Base-by-base conservation (phyloP, 768 basidiomycete genomes). In the Naganishia randhawae region DNA sequence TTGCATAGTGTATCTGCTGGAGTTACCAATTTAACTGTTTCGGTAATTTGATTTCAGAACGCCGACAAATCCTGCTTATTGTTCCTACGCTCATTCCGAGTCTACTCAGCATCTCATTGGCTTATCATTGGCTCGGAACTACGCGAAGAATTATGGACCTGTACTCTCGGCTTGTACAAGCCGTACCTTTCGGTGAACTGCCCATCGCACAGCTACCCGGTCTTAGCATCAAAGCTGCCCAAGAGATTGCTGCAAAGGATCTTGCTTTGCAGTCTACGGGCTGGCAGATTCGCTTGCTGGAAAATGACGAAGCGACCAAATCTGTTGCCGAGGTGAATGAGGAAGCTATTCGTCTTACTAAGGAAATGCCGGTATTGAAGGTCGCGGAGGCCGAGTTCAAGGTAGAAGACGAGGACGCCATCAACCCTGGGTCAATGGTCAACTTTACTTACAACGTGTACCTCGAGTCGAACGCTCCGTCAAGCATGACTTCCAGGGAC, bases 361-460 rank as follows among this genome's bases (percentile, higher is more conserved):
- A 85, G 68, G 84, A 82, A 63, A 91, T 91, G 88, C 88, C 88
- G 1, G 83, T 84, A 52, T 80, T 91, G 25, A 89, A 97, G 63
- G 81, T 98, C 41, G 86, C 90, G 22, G 88, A 89, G 76, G 88
- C 89, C 25, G 81, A 84, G 14, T 97, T 96, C 84, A 89, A 89
- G 83, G 93, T 99, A 63, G 90, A 92, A 69, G 95, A 91, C 64
- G 96, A 99, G 80, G 87, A 87, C 17, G 80, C 89, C 37, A 86
- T 98, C 39, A 89, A 90, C 0, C 93, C 95, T 0, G 89, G 89
- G 1, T 87, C 95, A 0, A 89, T 97, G 71, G 90, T 96, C 29
- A 88, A 87, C 75, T 85, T 97, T 45, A 83, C 90, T 33, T 85
- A 95, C 78, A 92, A 93, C 79, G 83, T 93, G 22, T 88, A 65